Evolutionary conservation across 2,329 filamentous ascomycete genomes (phyloP).

Genomic region (Trematosphaeria pertusa): DNA sequence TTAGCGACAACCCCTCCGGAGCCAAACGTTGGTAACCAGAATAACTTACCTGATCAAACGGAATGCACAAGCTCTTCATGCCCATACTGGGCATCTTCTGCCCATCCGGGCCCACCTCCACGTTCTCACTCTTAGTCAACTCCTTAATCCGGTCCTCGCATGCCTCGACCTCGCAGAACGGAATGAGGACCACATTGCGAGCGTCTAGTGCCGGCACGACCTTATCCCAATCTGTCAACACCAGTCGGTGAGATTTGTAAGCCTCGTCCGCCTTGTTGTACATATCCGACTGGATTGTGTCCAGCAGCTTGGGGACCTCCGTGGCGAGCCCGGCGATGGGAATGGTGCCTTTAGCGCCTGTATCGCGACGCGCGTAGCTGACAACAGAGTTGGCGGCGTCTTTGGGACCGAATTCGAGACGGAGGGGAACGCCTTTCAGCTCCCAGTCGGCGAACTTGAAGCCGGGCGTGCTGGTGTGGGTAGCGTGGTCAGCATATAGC

Average conservation of each 20-base stretch:
- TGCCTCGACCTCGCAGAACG: slow-evolving; percentile 81
- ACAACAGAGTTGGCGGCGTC: slow-evolving; percentile 87
- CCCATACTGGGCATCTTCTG: slow-evolving; percentile 76
- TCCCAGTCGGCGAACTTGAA: slow-evolving; percentile 99
- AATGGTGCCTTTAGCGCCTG: slow-evolving; percentile 78
- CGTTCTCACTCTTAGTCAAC: slow-evolving; percentile 80
- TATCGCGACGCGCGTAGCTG: slow-evolving; percentile 86
- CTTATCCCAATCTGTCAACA: slow-evolving; percentile 85
- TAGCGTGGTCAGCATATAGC: too few species aligned
- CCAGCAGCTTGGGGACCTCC: slow-evolving; percentile 80
- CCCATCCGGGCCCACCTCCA: slow-evolving; percentile 73
- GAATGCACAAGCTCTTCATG: slow-evolving; percentile 78
- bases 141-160: slow-evolving; percentile 98
- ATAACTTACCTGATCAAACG: too few species aligned
- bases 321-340: slow-evolving; percentile 75
- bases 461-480: too few species aligned
- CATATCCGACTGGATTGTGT: slow-evolving; percentile 88
- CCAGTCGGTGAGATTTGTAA: slow-evolving; percentile 81
- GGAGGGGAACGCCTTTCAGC: slow-evolving; percentile 90
- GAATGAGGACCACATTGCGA: slow-evolving; percentile 93
- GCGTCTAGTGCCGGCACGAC: slow-evolving; percentile 88
- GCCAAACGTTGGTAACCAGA: too few species aligned
- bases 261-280: slow-evolving; percentile 76
- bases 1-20: too few species aligned
- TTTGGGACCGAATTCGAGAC: slow-evolving; percentile 95